Evolutionary conservation across 352 stramenopile species (phyloP).

Genomic region (Pythium utonaiense): DNA sequence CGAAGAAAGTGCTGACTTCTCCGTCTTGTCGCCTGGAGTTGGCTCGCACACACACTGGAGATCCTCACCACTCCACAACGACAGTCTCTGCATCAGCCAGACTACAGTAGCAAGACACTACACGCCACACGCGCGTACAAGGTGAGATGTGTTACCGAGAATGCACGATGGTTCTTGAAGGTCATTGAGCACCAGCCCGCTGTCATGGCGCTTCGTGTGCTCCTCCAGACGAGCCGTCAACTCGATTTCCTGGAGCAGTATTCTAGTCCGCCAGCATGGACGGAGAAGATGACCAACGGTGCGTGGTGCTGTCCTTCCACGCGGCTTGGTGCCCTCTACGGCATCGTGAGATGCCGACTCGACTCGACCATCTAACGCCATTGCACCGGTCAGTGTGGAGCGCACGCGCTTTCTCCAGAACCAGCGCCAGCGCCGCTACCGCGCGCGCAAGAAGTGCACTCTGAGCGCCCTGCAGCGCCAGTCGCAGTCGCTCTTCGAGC

Average conservation of each 20-base stretch:
- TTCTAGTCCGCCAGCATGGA: not conserved
- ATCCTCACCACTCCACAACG: too few species aligned
- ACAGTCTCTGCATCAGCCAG: too few species aligned
- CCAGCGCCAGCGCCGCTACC: slow-evolving; percentile 12
- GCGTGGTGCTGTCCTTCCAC: not conserved
- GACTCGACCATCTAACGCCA: not conserved
- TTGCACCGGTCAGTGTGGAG: not conserved
- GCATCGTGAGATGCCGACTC: too few species aligned
- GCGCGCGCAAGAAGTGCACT: slow-evolving; percentile 9
- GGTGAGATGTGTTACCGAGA: too few species aligned
- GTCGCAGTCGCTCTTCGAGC: not conserved
- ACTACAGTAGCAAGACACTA: too few species aligned
- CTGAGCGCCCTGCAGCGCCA: not conserved
- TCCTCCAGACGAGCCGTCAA: too few species aligned
- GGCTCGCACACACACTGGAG: too few species aligned
- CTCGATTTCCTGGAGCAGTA: too few species aligned
- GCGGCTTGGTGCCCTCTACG: not conserved
- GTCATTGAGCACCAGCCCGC: too few species aligned
- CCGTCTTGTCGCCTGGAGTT: not conserved
- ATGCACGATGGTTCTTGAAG: too few species aligned
- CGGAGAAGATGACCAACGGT: not conserved
- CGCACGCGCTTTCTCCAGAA: slow-evolving; percentile 9
- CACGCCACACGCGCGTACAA: too few species aligned
- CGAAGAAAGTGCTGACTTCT: not conserved
- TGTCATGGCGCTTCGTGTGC: too few species aligned